Percentiles rank a stretch among this genome's conserved stretches.
These are phyloP conservation scores for Babesia ovis DNA, from an alignment of 169 alveolate genomes.

Conservation along the genomic window DNA sequence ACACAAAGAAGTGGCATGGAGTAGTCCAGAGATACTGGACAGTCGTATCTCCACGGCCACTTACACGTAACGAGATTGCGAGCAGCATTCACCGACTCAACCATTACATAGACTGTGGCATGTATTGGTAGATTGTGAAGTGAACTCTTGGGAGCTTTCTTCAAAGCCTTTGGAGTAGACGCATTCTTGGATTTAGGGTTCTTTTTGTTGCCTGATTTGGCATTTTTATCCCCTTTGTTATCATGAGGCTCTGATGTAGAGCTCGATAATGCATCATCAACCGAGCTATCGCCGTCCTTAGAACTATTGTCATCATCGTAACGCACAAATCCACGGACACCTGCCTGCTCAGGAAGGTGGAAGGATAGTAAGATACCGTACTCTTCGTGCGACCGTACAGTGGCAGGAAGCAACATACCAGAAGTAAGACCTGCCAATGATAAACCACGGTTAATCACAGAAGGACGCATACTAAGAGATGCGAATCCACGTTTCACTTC, in stretches of 20 bases:
- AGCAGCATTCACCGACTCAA: conserved; percentile 46
- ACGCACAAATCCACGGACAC: conserved; percentile 35
- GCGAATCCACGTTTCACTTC: conserved; percentile 44
- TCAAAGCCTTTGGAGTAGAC: background rate
- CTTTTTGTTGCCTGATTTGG: background rate
- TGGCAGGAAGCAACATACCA: conserved; percentile 57
- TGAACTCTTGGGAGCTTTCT: background rate
- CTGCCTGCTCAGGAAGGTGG: conserved; percentile 1
- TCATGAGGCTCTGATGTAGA: no score
- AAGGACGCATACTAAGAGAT: conserved; percentile 57
- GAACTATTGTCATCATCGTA: conserved; percentile 20
- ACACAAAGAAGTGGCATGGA: conserved; percentile 33
- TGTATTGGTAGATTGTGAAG: conserved; percentile 13
- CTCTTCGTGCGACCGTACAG: conserved; percentile 52
- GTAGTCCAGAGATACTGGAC: conserved; percentile 18
- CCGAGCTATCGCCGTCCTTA: background rate
- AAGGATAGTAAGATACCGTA: conserved; percentile 52
- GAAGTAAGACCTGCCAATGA: conserved; percentile 16
- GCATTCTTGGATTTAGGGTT: background rate
- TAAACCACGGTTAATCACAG: conserved; percentile 53
- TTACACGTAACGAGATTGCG: conserved; percentile 45
- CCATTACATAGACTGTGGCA: conserved; percentile 54
- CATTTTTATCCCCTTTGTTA: background rate
- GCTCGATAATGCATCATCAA: background rate
- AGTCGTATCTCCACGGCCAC: conserved; percentile 62